Percentiles rank a stretch among this genome's conserved stretches.
These are phyloP conservation scores for Quercus gilva DNA, from an alignment of 306 rosid genomes.

Conservation along the genomic window DNA sequence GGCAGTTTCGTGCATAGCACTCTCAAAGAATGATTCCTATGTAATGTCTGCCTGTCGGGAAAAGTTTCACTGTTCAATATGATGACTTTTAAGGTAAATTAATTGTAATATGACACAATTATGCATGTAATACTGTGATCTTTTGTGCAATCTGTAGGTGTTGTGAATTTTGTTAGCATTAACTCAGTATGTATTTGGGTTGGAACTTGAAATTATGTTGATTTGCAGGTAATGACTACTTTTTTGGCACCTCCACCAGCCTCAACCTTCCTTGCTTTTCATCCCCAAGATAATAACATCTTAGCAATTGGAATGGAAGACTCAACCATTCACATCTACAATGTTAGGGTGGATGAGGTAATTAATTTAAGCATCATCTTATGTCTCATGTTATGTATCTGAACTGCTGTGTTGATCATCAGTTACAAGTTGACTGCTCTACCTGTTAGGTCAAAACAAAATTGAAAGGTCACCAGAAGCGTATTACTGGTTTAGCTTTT, in stretches of 20 bases:
- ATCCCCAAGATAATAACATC: slow-evolving; percentile 89
- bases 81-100: slow-evolving; percentile 73
- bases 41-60: slow-evolving; percentile 87
- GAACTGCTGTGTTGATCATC: slow-evolving; percentile 10
- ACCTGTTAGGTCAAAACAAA: slow-evolving; percentile 64
- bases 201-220: slow-evolving; percentile 8
- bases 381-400: neutral
- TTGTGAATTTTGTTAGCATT: neutral
- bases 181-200: neutral
- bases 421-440: neutral
- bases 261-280: slow-evolving; percentile 75
- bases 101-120: neutral
- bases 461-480: slow-evolving; percentile 78
- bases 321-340: slow-evolving; percentile 78
- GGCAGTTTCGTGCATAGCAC: slow-evolving; percentile 82
- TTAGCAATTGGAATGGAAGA: slow-evolving; percentile 94
- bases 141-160: neutral
- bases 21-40: slow-evolving; percentile 84
- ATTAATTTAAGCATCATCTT: neutral
- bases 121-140: neutral
- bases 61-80: slow-evolving; percentile 77
- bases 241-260: slow-evolving; percentile 81
- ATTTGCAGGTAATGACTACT: slow-evolving; percentile 75
- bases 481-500: slow-evolving; percentile 77
- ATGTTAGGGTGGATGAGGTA: slow-evolving; percentile 84